Evolutionary conservation across 2,329 filamentous ascomycete genomes (phyloP).

Genomic region (Acrodontium crateriforme): DNA sequence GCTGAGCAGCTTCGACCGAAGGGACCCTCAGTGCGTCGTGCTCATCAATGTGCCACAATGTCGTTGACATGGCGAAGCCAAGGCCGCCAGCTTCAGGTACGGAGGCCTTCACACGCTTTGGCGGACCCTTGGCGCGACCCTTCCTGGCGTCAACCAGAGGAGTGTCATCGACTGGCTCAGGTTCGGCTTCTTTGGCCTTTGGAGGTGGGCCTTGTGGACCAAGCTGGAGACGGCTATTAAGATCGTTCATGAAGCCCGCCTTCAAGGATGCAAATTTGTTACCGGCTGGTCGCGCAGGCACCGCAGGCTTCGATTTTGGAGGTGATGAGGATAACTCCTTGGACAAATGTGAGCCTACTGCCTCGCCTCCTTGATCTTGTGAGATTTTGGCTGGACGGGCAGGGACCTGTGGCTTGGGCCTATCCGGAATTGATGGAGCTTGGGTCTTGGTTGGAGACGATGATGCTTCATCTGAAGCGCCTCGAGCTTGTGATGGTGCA

Average conservation of each 20-base stretch:
- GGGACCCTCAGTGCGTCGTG: constrained; percentile 25
- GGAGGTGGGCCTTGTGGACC: constrained; percentile 56
- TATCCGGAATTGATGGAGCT: constrained; percentile 40
- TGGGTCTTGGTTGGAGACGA: constrained; percentile 39
- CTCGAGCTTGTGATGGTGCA: constrained; percentile 1
- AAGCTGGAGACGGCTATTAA: constrained; percentile 77
- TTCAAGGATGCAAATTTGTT: constrained; percentile 85
- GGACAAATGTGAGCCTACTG: constrained; percentile 5
- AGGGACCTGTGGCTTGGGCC: constrained; percentile 52
- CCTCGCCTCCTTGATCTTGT: constrained; percentile 14
- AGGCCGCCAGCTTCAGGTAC: constrained; percentile 34
- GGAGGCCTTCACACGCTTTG: constrained; percentile 46
- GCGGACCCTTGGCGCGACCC: constrained; percentile 74
- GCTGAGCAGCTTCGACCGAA: constrained; percentile 3
- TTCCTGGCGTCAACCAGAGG: constrained; percentile 85
- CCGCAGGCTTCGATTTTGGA: constrained; percentile 64
- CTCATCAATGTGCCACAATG: constrained; percentile 31
- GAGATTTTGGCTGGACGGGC: constrained; percentile 42
- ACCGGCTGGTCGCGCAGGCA: constrained; percentile 65
- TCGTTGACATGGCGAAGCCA: constrained; percentile 26
- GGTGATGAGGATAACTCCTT: background rate
- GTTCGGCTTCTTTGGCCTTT: constrained; percentile 56
- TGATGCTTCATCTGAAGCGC: constrained; percentile 12
- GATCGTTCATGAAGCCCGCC: constrained; percentile 80
- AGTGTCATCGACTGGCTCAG: constrained; percentile 47